Base-by-base conservation (phyloP, 257 asterid genomes). In the Agastache rugosa region DNA sequence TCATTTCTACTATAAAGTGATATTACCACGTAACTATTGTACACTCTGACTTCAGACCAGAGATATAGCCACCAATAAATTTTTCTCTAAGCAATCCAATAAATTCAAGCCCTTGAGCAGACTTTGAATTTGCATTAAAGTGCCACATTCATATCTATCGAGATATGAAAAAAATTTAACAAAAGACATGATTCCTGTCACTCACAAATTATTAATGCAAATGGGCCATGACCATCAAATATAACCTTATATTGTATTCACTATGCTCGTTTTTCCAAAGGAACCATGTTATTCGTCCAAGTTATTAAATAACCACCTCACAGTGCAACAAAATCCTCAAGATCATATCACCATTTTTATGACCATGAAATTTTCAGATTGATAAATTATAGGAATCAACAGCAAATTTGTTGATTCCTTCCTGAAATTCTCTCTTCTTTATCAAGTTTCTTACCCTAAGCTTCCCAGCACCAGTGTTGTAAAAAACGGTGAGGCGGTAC, bases 71-170 rank as follows among this genome's bases (percentile, higher is more conserved):
- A 20, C 22, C 47, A 22, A 11, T 42, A 12, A 44, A 22, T 45
- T 51, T 63, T 35, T 54, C 58, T 48, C 29, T 27, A 47, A 15
- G 50, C 19, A 17, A 53, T 41, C 58, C 37, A 48, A 54, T 61
- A 79, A 12, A 51, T 56, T 45, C 47, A 69, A 22, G 48, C 73
- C 16, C 74, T 63, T 44, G 17, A 68, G 66, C 71, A 63, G 22
- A 50, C 39, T 62, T 68, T 55, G 5, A 6, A 10, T 42, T 45
- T 7, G 37, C 54, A 39, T 37, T 35, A 50, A 20, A 19, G 65
- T 10, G 37, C 50, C 22, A 63, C 54, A 69, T 41, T 63, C 58
- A 60, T 61, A 45, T 4, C 7, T 4, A 47, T 5, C 20, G 54
- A 47, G 17, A 16, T n/a, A 47, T 47, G 54, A 4, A 47, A 4